Percentiles rank a stretch among this genome's conserved stretches.
These are phyloP conservation scores for Leptodermis oblonga DNA, from an alignment of 257 asterid species.

Conservation along the genomic window DNA sequence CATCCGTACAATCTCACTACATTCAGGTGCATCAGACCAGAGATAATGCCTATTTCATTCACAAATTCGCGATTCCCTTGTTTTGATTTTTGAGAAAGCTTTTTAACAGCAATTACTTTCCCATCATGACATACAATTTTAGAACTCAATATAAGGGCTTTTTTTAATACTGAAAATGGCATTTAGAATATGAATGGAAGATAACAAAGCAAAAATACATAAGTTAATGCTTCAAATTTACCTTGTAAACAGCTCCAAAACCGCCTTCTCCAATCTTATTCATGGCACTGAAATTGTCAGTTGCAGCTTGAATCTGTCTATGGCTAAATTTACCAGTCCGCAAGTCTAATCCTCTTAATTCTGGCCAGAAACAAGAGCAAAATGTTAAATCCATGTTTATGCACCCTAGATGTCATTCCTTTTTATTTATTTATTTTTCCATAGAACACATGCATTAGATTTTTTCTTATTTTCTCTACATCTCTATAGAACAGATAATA, in stretches of 20 bases:
- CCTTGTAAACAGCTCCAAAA: conserved; percentile 66
- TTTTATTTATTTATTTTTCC: too few species aligned
- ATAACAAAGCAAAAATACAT: not conserved
- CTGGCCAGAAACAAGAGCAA: conserved; percentile 24
- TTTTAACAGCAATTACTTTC: conserved; percentile 53
- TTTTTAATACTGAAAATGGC: not conserved
- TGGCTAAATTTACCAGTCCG: conserved; percentile 45
- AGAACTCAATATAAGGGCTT: not conserved
- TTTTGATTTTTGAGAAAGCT: conserved; percentile 54
- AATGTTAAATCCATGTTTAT: not conserved
- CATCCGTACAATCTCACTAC: conserved; percentile 63
- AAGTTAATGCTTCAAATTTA: conserved; percentile 11
- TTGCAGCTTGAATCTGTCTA: conserved; percentile 63
- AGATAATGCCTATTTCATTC: conserved; percentile 58
- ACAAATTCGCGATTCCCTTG: conserved; percentile 72
- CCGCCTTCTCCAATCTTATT: conserved; percentile 75
- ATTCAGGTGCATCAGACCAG: conserved; percentile 62
- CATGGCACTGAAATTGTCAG: conserved; percentile 38
- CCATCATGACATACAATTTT: conserved; percentile 28
- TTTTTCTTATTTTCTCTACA: not conserved
- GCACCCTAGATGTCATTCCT: too few species aligned
- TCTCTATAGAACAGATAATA: too few species aligned
- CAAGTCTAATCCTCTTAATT: conserved; percentile 50
- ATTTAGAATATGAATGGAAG: not conserved
- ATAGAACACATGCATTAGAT: not conserved